These are phyloP conservation scores for Teratosphaeria pseudoeucalypti DNA, from an alignment of 2,329 filamentous ascomycete genomes.

Conservation along the genomic window DNA sequence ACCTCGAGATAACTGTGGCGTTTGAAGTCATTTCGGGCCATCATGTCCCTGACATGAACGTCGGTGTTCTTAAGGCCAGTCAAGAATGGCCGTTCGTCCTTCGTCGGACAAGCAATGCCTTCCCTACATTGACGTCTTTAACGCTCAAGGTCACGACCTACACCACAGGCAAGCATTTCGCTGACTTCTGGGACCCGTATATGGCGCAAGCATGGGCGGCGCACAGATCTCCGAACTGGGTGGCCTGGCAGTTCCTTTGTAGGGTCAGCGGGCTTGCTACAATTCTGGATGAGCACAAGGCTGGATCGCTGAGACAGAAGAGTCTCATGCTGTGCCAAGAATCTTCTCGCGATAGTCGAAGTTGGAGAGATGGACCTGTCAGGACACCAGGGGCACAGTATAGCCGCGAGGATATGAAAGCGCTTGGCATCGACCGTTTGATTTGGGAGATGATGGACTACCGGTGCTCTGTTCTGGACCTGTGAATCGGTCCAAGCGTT, in stretches of 20 bases:
- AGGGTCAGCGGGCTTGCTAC: not conserved
- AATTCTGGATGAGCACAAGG: not conserved
- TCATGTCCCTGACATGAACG: too few relatives aligned
- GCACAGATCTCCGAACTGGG: not conserved
- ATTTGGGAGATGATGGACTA: slow-evolving; percentile 3
- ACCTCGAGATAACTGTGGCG: not conserved
- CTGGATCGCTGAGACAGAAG: not conserved
- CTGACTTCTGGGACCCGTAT: not conserved
- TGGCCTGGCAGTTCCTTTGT: not conserved
- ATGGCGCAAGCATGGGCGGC: not conserved
- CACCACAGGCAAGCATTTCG: not conserved
- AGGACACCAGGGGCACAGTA: not conserved
- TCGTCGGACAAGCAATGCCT: not conserved
- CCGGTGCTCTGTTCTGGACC: not conserved
- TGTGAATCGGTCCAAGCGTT: not conserved
- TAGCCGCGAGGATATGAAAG: not conserved
- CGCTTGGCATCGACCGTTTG: not conserved
- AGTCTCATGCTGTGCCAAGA: not conserved
- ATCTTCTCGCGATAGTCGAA: not conserved
- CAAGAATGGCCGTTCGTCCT: not conserved
- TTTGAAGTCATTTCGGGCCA: not conserved
- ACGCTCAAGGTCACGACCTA: slow-evolving; percentile 1
- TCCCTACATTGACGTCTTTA: not conserved
- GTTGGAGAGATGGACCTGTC: slow-evolving; percentile 2
- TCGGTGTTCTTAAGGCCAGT: not conserved